Evolutionary conservation across 306 rosid species (phyloP).

Genomic region (Corylus heterophylla): DNA sequence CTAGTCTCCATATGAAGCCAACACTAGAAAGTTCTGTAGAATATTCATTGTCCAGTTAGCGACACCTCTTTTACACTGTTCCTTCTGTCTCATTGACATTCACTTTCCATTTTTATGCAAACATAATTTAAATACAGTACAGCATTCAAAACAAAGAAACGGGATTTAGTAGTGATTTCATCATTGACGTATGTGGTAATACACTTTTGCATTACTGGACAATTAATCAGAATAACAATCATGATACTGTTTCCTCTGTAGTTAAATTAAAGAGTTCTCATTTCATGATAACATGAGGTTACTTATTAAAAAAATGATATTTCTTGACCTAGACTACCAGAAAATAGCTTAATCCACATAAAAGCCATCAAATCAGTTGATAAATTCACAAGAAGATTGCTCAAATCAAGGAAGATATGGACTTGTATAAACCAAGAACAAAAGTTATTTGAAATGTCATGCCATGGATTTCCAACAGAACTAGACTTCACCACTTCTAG

Average conservation of each 20-base stretch:
- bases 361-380: background rate
- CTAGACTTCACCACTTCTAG: background rate
- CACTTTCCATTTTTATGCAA: background rate
- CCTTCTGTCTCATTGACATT: background rate
- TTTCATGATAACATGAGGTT: background rate
- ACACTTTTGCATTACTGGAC: background rate
- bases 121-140: background rate
- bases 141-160: constrained; percentile 13
- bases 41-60: constrained; percentile 13
- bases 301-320: no score
- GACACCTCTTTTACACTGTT: background rate
- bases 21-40: background rate
- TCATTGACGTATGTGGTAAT: background rate
- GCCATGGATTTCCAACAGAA: background rate
- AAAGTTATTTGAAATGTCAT: background rate
- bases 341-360: background rate
- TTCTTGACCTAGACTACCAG: no score
- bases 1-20: constrained; percentile 7
- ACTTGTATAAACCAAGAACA: background rate
- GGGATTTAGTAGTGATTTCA: background rate
- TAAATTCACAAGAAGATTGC: background rate
- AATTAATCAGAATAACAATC: constrained; percentile 17
- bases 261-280: background rate
- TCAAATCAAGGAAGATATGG: background rate
- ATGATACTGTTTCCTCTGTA: constrained; percentile 14